Evolutionary conservation across 2,329 filamentous ascomycete genomes (phyloP), one percentile per base, ranked within the genome.

Genomic region (Dactylellina leptospora): DNA sequence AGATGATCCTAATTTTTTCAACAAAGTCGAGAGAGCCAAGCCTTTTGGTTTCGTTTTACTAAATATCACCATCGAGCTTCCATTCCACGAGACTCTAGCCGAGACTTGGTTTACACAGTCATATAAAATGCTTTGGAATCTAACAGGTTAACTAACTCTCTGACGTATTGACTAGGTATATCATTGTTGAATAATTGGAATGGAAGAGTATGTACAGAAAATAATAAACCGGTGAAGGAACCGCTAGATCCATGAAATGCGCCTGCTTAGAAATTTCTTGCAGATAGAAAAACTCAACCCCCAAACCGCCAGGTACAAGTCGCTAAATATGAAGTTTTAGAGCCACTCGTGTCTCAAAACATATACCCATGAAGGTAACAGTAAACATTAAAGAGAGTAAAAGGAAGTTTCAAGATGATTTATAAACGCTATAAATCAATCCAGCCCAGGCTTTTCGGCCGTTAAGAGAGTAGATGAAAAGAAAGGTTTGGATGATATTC

Each of bases 201-300:
- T n/a, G n/a, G n/a, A n/a, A n/a, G n/a, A n/a, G n/a, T 56, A 20
- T 68, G 59, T 68, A 62, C 58, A 71, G 48, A 62, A 70, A 54
- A 38, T 38, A 38, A 4, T 10, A 38, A 45, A 45, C 33, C 42
- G 51, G 2, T 30, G 55, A 48, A 30, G 42, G 42, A 64, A 64
- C 22, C 51, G 58, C 58, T 68, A 45, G 18, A 58, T 23, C 56
- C 40, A 55, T 44, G 23, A 44, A 61, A 61, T 48, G 54, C 51
- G 51, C 66, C 66, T 58, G 58, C 51, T 71, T 71, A 9, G 44
- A 51, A 62, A 56, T 45, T n/a, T 53, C 36, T 27, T 51, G 25
- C 16, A 44, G 45, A 53, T 9, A 16, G 27, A 20, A 58, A 51
- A 51, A 22, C 48, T 47, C 61, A 42, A 16, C 44, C 8, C 22